Evolutionary conservation across 2,329 filamentous ascomycete genomes (phyloP), one percentile per base, ranked within the genome.

Genomic region (Aspergillus alliaceus): DNA sequence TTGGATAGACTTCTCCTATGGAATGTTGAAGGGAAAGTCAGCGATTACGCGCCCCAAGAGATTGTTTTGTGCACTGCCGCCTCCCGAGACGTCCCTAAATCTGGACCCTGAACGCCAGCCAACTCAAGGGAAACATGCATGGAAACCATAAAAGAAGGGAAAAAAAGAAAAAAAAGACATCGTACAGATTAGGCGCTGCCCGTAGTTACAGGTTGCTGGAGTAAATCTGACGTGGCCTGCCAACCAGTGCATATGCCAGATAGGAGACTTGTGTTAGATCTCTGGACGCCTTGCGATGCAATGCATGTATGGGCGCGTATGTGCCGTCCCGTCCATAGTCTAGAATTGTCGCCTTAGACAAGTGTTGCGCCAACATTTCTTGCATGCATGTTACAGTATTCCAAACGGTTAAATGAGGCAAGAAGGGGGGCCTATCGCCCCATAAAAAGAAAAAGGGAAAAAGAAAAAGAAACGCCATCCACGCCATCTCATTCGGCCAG

Each of bases 161-260:
- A n/a, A n/a, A 35, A n/a, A 32, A 49, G 9, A 32, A 35, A 34
- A 49, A 49, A 48, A 32, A 32, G 24, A 15, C 24, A 40, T 42
- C 24, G 25, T 52, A 52, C 50, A 42, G 39, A 3, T 42, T 24
- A 42, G 39, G 39, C 22, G 39, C 39, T 42, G 20, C n/a, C 39
- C 22, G 22, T 6, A 42, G 39, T 8, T 42, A 42, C 39, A 42
- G 39, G 39, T 42, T 42, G 39, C 39, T 42, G 12, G 39, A 42
- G 35, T n/a, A 20, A 20, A 39, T 39, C 35, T n/a, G 35, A 39
- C 18, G 8, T 2, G 48, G 48, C 11, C 34, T 32, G 27, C 18
- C 5, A 20, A 37, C 44, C 50, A 40, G 42, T 42, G 34, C 35
- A 52, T 42, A 52, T 42, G 50, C 50, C n/a, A 52, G 50, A 52